A percentile compares a stretch with the other conserved stretches of the same genome.
Conservation (phyloP, 208 protist genomes). For the Trypanosoma caninum region DNA sequence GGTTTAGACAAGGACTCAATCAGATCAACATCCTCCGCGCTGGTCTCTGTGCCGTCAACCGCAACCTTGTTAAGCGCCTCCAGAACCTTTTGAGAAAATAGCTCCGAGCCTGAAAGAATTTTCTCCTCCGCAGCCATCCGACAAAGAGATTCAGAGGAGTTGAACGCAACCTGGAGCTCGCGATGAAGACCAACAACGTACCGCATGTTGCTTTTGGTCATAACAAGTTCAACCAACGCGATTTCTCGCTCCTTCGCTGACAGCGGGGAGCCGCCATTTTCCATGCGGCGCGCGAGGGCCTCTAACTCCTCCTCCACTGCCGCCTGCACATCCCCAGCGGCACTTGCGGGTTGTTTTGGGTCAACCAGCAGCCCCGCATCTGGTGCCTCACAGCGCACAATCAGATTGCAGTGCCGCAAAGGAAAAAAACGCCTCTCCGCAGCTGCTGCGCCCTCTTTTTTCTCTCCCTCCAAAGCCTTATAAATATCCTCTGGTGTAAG, state of each 20-base stretch:
- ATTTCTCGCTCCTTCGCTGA: constrained; percentile 46
- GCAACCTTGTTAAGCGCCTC: constrained; percentile 39
- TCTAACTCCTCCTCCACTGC: constrained; percentile 35
- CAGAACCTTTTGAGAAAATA: constrained; percentile 49
- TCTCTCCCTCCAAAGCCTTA: constrained; percentile 1
- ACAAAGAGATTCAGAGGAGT: constrained; percentile 29
- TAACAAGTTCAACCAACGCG: constrained; percentile 69
- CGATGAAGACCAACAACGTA: constrained; percentile 83
- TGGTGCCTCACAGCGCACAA: constrained; percentile 76
- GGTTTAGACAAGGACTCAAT: constrained; percentile 34
- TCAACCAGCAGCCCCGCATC: constrained; percentile 14
- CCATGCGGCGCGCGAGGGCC: constrained; percentile 55
- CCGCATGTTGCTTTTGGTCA: constrained; percentile 68
- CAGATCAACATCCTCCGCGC: constrained; percentile 33
- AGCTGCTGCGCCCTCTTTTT: background rate
- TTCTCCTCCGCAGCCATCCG: background rate
- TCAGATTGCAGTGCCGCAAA: constrained; percentile 75
- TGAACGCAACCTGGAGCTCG: constrained; percentile 60
- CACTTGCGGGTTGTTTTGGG: too few relatives aligned
- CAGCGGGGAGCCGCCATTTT: constrained; percentile 32
- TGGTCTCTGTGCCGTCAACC: constrained; percentile 12
- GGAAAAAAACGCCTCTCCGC: constrained; percentile 34
- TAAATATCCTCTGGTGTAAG: constrained; percentile 63
- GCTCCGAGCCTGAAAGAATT: constrained; percentile 3
- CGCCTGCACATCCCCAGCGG: constrained; percentile 4